Evolutionary conservation across 495 filamentous ascomycete genomes (phyloP), one percentile per base, ranked within the genome.

Genomic region (Darksidea phi): DNA sequence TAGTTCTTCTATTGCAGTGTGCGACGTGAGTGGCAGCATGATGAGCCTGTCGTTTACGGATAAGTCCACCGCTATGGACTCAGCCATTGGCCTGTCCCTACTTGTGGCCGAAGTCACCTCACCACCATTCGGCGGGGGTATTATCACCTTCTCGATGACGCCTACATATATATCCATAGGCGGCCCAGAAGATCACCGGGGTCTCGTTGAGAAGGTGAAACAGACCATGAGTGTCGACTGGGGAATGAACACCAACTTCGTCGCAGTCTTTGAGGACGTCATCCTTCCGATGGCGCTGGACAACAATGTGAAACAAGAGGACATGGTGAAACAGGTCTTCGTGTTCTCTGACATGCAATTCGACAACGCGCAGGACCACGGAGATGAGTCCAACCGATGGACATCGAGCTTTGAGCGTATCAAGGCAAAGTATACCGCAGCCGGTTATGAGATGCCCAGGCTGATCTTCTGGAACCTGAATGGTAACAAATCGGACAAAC

Each of bases 401-500:
- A 69, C 34, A 0, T 69, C 73, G 2, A 68, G 67, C 12, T 77
- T 72, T 63, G 70, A 79, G 61, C 73, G 74, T 25, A 71, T 81
- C 53, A 65, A 76, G 63, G 41, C 50, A 25, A 64, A 59, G 43
- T 81, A 63, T 65, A 58, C 54, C 28, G 68, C 67, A 5, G 73
- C 74, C 12, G 78, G 78, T 13, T 81, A 80, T 59, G 70, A 76
- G 59, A 70, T 81, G 67, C 78, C 78, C 4, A 70, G 73, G 69
- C 68, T 81, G 20, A 68, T 80, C 26, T 81, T 77, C 61, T 81
- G 78, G 78, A 81, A 80, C 59, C 68, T 81, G 23, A 75, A 74
- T 0, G 76, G 70, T 25, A 71, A 70, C 4, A n/a, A 68, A 64
- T 5, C 76, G 15, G 23, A 74, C 18, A 80, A 79, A 61, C 78